These are phyloP conservation scores for Dioscorea dumetorum DNA, from an alignment of 106 monocot genomes.

Conservation along the genomic window DNA sequence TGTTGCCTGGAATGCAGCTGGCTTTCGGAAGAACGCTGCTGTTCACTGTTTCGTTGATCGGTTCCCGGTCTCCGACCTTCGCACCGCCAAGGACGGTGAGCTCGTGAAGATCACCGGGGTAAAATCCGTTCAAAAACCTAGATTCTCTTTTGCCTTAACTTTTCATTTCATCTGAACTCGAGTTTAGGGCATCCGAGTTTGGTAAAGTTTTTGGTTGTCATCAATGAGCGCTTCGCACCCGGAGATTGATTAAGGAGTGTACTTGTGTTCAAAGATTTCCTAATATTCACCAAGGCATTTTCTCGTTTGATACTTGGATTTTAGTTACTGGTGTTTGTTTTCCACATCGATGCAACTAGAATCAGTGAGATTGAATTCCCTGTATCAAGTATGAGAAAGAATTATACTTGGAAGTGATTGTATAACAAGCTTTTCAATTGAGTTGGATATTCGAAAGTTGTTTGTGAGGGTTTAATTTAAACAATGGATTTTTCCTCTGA, in stretches of 20 bases:
- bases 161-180: neutral
- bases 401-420: no score
- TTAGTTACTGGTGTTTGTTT: no score
- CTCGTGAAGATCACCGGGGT: constrained; percentile 90
- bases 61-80: constrained; percentile 44
- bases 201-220: neutral
- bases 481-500: neutral
- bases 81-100: constrained; percentile 43
- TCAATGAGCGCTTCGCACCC: neutral
- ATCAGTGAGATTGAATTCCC: no score
- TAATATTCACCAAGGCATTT: no score
- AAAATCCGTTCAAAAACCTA: neutral
- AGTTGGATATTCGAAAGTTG: no score
- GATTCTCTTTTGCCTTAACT: neutral
- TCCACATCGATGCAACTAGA: no score
- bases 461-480: no score
- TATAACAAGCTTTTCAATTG: no score
- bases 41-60: constrained; percentile 42
- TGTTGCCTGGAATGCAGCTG: constrained; percentile 45
- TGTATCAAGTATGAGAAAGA: no score
- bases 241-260: no score
- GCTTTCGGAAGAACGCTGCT: constrained; percentile 19
- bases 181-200: neutral
- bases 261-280: no score
- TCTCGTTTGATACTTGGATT: no score